Evolutionary conservation across 1,284 basidiomycete species (phyloP), one percentile per base, ranked within the genome.

Genomic region (Ustilago shanxiensis): DNA sequence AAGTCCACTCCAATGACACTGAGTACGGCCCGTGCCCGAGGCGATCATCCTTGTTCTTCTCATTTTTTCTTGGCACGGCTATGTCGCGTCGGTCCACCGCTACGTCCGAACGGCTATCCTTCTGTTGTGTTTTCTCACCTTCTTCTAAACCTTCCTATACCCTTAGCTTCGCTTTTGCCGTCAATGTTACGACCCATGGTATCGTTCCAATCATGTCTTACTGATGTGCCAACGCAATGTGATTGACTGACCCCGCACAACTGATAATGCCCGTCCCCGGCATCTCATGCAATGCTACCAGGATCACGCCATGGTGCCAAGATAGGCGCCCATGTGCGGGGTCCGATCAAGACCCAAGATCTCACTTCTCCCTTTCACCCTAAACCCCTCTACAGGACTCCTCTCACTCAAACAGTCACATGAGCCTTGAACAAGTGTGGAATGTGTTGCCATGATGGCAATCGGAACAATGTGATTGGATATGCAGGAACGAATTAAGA

Each of bases 231-330:
- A 18, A 10, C 14, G 22, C 18, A 51, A 29, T 47, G 9, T 65
- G 56, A 65, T 65, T 66, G 63, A 59, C 24, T 53, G 2, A 49
- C 63, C 51, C 63, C 63, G n/a, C 57, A 66, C 55, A 16, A 18
- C 2, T 22, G 61, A 51, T 63, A 55, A 63, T 28, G 20, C 29
- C n/a, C 18, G 16, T 50, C 20, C n/a, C 41, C 41, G 41, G n/a
- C 11, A 1, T 44, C 41, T 44, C 41, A 44, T 39, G 31, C 45
- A 35, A 28, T 51, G 28, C 18, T 51, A 13, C 24, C 16, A 53
- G n/a, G 51, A 35, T 53, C 51, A 53, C 51, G 51, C 51, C 51
- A 53, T 53, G 51, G 16, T 49, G 45, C 56, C 56, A 58, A 58
- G 56, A 53, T 53, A 53, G 18, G 37, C 22, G 47, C 47, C 24